Percentiles rank a stretch among this genome's conserved stretches.
Evolutionary conservation across 805 yeast genomes (phyloP).

Genomic region (Nakazawaea sp.): DNA sequence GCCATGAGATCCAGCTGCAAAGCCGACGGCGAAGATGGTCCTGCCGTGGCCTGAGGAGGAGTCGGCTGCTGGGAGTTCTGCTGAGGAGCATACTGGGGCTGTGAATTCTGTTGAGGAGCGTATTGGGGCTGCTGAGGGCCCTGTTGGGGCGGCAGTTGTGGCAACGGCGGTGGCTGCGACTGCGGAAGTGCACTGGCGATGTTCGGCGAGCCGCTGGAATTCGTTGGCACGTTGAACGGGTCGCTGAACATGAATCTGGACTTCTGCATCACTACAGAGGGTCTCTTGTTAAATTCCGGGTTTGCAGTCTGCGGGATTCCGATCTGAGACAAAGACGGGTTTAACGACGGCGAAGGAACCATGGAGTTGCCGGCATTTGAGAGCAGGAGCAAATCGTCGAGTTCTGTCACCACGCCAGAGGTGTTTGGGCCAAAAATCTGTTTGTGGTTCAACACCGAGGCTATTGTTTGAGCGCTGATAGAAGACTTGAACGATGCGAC

Average conservation of each 20-base stretch:
- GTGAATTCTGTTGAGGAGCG: not conserved
- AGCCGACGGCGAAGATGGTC: conserved; percentile 12
- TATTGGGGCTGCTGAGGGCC: not conserved
- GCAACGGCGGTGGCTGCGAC: conserved; percentile 12
- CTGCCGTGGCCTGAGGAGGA: not conserved
- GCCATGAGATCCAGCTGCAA: conserved; percentile 22
- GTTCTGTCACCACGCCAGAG: conserved; percentile 32
- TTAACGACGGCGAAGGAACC: conserved; percentile 12
- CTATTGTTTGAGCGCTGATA: conserved; percentile 34
- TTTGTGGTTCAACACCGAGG: conserved; percentile 32
- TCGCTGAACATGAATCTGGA: conserved; percentile 69
- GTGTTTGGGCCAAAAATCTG: conserved; percentile 45
- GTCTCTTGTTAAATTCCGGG: conserved; percentile 31
- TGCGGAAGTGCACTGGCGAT: conserved; percentile 3
- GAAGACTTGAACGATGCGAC: conserved; percentile 39
- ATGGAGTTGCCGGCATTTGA: conserved; percentile 7
- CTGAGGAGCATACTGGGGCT: conserved; percentile 1
- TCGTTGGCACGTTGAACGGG: conserved; percentile 32
- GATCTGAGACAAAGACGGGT: conserved; percentile 2
- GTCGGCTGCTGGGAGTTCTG: conserved; percentile 4
- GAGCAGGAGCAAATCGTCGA: conserved; percentile 24
- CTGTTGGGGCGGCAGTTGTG: conserved; percentile 8
- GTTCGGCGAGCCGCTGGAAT: conserved; percentile 13
- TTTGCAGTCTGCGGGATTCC: not conserved
- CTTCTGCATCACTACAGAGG: conserved; percentile 49